phyloP scores from a whole-genome alignment of 2,329 filamentous ascomycete genomes.

The Aspergillus oerlinghausenensis region DNA sequence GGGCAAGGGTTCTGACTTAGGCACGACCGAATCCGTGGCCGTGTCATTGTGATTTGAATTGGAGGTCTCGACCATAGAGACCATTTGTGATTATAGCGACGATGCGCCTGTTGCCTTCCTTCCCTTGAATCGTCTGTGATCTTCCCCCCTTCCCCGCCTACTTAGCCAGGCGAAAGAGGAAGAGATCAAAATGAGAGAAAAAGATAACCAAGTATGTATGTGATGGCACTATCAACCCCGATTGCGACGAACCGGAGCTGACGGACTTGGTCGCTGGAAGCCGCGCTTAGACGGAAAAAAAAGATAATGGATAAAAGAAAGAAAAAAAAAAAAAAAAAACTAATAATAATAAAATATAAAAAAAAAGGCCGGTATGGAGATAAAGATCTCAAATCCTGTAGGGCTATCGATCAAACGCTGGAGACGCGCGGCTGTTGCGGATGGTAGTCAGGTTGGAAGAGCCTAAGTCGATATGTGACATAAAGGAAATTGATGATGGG shows the following conservation, averaged over 20 bases:
- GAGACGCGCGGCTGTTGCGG: conserved; percentile 35
- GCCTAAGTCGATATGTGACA: conserved; percentile 25
- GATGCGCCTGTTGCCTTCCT: conserved; percentile 2
- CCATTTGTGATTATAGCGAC: conserved; percentile 29
- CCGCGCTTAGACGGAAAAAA: not conserved
- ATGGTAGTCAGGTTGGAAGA: conserved; percentile 18
- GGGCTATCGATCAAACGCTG: conserved; percentile 20
- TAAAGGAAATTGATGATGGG: conserved; percentile 36
- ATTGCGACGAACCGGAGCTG: not conserved
- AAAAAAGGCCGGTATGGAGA: conserved; percentile 9
- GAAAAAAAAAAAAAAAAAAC: conserved; percentile 11
- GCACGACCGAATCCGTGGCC: conserved; percentile 37
- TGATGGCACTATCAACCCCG: conserved; percentile 1
- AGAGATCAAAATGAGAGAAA: conserved; percentile 1
- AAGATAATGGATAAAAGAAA: conserved; percentile 1
- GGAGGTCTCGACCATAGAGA: conserved; percentile 41
- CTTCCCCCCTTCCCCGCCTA: conserved; percentile 9
- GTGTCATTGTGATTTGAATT: conserved; percentile 38
- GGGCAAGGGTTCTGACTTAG: conserved; percentile 39
- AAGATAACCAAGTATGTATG: conserved; percentile 1
- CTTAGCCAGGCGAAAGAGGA: not conserved
- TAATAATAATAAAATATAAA: conserved; percentile 11
- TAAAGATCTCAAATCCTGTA: conserved; percentile 7
- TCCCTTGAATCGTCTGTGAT: conserved; percentile 2
- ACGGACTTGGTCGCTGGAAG: conserved; percentile 1